Percentiles rank a stretch among this genome's conserved stretches.
These are phyloP conservation scores for Metschnikowia anglica DNA, from an alignment of 805 yeast species.

Conservation along the genomic window DNA sequence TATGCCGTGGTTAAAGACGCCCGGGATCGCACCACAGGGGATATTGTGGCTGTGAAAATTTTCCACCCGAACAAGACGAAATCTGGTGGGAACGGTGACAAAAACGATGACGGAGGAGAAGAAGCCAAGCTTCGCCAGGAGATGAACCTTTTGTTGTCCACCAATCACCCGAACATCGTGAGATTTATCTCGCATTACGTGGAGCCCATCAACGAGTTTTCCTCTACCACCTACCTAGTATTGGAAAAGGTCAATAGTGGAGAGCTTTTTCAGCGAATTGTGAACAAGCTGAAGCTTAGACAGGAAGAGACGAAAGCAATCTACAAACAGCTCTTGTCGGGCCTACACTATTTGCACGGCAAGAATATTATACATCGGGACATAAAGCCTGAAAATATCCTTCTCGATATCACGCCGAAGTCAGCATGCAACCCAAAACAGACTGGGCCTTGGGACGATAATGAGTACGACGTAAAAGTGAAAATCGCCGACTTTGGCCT, in stretches of 20 bases:
- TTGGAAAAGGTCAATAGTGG: constrained; percentile 74
- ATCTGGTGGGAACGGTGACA: constrained; percentile 10
- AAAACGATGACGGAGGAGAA: constrained; percentile 20
- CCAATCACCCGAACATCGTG: constrained; percentile 71
- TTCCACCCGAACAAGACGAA: constrained; percentile 53
- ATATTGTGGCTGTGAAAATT: constrained; percentile 68
- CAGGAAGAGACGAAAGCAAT: constrained; percentile 63
- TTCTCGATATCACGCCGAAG: constrained; percentile 51
- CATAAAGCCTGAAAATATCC: constrained; percentile 46
- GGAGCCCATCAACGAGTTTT: constrained; percentile 50
- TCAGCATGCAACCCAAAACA: constrained; percentile 25
- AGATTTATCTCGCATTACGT: constrained; percentile 58
- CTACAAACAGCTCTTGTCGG: constrained; percentile 47
- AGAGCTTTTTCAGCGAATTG: constrained; percentile 70
- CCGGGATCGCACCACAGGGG: constrained; percentile 53
- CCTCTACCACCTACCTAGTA: constrained; percentile 59
- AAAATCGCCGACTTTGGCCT: constrained; percentile 84
- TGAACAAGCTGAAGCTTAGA: constrained; percentile 58
- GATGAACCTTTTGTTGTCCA: constrained; percentile 59
- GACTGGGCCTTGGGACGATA: constrained; percentile 57
- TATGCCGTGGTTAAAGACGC: constrained; percentile 82
- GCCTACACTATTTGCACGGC: constrained; percentile 39
- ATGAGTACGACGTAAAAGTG: constrained; percentile 61
- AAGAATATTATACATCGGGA: constrained; percentile 46
- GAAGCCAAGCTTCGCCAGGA: constrained; percentile 56